A percentile compares a stretch with the other conserved stretches of the same genome.
Evolutionary conservation across 2,329 filamentous ascomycete species (phyloP).

Genomic region (Bipolaris cookei): DNA sequence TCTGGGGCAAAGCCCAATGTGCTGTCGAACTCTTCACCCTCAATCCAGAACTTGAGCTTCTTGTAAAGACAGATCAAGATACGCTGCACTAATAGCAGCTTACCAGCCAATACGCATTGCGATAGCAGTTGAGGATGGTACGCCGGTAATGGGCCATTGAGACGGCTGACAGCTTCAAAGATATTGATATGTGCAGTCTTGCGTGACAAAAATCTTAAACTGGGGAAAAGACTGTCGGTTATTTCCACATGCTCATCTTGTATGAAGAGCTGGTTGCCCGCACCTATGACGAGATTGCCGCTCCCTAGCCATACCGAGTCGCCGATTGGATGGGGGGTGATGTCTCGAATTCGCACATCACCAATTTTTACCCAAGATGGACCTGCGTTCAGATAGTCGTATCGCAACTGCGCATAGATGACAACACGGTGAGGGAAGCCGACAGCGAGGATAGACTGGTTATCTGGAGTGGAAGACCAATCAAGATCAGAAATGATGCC

Average conservation of each 20-base stretch:
- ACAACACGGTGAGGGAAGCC: slow-evolving; percentile 87
- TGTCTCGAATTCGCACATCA: slow-evolving; percentile 78
- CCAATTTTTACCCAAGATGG: slow-evolving; percentile 88
- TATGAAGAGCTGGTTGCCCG: slow-evolving; percentile 89
- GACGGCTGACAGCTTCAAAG: slow-evolving; percentile 79
- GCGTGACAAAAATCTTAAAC: slow-evolving; percentile 59
- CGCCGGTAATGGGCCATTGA: slow-evolving; percentile 86
- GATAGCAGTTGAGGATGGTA: slow-evolving; percentile 93
- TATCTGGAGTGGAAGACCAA: slow-evolving; percentile 91
- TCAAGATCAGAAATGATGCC: slow-evolving; percentile 85
- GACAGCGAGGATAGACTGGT: slow-evolving; percentile 88
- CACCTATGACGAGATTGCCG: slow-evolving; percentile 83
- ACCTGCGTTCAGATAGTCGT: slow-evolving; percentile 86
- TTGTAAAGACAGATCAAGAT: slow-evolving; percentile 76
- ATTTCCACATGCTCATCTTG: slow-evolving; percentile 77
- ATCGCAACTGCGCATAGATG: slow-evolving; percentile 84
- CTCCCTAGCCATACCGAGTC: slow-evolving; percentile 90
- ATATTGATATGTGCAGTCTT: slow-evolving; percentile 67
- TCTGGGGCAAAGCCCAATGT: slow-evolving; percentile 68
- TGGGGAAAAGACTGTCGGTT: slow-evolving; percentile 64
- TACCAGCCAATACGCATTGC: slow-evolving; percentile 84
- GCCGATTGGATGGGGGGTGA: slow-evolving; percentile 88
- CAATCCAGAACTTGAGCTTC: slow-evolving; percentile 80
- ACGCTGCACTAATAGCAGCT: slow-evolving; percentile 71
- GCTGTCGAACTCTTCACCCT: slow-evolving; percentile 80